Percentiles rank a stretch among this genome's conserved stretches.
These are phyloP conservation scores for Russula dissimulans DNA, from an alignment of 768 basidiomycete genomes.

Conservation along the genomic window DNA sequence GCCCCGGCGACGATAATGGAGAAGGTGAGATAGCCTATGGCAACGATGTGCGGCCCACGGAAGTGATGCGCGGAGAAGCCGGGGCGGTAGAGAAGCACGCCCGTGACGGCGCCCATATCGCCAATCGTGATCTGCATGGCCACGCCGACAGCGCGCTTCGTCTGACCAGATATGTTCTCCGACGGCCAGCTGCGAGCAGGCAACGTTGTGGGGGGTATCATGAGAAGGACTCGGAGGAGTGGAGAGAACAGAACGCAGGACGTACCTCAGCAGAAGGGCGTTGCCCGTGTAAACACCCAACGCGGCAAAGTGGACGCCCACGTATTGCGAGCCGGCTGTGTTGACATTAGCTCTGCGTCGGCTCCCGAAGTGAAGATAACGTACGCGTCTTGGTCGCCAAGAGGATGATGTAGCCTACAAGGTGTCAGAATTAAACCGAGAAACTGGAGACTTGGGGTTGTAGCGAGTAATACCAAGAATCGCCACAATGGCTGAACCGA, in stretches of 20 bases:
- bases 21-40: slow-evolving; percentile 51
- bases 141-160: slow-evolving; percentile 52
- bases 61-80: slow-evolving; percentile 37
- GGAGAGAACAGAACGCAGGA: background rate
- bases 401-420: slow-evolving; percentile 47
- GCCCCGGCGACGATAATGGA: slow-evolving; percentile 35
- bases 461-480: slow-evolving; percentile 39
- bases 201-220: background rate
- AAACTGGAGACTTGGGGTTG: too few species aligned
- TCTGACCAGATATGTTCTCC: slow-evolving; percentile 62
- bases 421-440: background rate
- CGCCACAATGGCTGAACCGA: slow-evolving; percentile 38
- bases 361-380: slow-evolving; percentile 11
- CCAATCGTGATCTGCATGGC: slow-evolving; percentile 59
- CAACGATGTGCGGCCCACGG: slow-evolving; percentile 47
- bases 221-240: too few species aligned
- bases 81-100: slow-evolving; percentile 49
- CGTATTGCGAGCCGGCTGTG: slow-evolving; percentile 45
- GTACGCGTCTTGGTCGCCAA: slow-evolving; percentile 37
- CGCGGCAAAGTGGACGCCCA: slow-evolving; percentile 46
- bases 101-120: slow-evolving; percentile 50
- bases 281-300: slow-evolving; percentile 52
- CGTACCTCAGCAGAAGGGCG: slow-evolving; percentile 44
- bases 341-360: background rate
- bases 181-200: slow-evolving; percentile 37